phyloP scores from a whole-genome alignment of 805 yeast species.

The Candida nonsorbophila region DNA sequence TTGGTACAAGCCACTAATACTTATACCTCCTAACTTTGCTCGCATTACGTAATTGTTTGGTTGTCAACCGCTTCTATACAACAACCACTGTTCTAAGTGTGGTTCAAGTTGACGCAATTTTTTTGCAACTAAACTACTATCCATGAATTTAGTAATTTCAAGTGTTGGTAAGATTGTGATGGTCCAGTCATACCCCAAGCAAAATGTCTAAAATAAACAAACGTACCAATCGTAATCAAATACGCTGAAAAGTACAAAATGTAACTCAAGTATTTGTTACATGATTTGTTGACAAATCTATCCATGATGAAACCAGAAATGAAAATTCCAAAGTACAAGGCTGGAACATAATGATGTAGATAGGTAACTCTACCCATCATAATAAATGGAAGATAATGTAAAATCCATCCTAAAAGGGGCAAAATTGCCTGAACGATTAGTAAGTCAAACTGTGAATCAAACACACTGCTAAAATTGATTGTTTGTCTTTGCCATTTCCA shows the following conservation, averaged over 20 bases:
- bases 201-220: constrained; percentile 59
- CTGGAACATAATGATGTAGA: constrained; percentile 41
- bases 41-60: too few relatives aligned
- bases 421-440: constrained; percentile 25
- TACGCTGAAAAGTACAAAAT: constrained; percentile 43
- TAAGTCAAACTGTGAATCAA: constrained; percentile 22
- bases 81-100: too few relatives aligned
- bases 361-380: constrained; percentile 41
- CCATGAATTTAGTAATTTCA: constrained; percentile 26
- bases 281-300: constrained; percentile 14
- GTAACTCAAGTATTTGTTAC: constrained; percentile 9
- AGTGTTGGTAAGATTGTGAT: constrained; percentile 20
- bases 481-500: constrained; percentile 31
- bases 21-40: too few relatives aligned
- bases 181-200: constrained; percentile 70
- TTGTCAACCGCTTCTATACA: too few relatives aligned
- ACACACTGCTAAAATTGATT: constrained; percentile 10
- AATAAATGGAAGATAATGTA: constrained; percentile 37
- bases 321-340: constrained; percentile 60
- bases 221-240: constrained; percentile 48
- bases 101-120: too few relatives aligned
- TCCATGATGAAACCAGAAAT: constrained; percentile 61
- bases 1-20: too few relatives aligned
- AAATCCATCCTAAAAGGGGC: constrained; percentile 35
- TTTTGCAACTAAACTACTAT: constrained; percentile 3